Evolutionary conservation across 2,329 filamentous ascomycete species (phyloP).

Genomic region (Phoma sp.): DNA sequence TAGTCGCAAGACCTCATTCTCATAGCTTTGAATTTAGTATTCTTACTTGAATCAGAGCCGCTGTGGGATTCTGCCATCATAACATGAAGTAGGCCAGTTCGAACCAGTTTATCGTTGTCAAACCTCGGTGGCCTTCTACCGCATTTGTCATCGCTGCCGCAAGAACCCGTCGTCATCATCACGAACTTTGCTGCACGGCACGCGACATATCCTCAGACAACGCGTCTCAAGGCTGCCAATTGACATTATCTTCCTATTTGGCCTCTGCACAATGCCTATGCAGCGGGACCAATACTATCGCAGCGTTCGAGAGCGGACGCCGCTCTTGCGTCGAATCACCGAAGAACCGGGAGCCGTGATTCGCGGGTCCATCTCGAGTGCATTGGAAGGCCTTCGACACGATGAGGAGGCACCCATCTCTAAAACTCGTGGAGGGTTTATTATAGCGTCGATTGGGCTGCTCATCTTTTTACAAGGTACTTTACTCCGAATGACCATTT

Average conservation of each 20-base stretch:
- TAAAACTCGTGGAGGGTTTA: conserved; percentile 44
- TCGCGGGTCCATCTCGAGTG: conserved; percentile 28
- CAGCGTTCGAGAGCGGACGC: conserved; percentile 17
- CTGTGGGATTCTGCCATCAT: no score
- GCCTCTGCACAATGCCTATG: conserved; percentile 6
- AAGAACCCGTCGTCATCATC: conserved; percentile 7
- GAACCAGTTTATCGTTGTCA: neutral
- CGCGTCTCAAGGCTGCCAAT: conserved; percentile 19
- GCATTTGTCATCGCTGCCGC: conserved; percentile 19
- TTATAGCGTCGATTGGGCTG: conserved; percentile 62
- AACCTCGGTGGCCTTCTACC: conserved; percentile 8
- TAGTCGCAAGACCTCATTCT: neutral
- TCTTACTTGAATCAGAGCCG: neutral
- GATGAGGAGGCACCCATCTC: conserved; percentile 34
- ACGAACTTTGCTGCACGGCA: conserved; percentile 9
- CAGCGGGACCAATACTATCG: conserved; percentile 15
- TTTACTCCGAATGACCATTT: neutral
- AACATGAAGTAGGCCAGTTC: neutral
- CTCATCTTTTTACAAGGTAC: conserved; percentile 68
- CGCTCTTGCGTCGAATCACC: conserved; percentile 16
- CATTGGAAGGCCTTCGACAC: conserved; percentile 29
- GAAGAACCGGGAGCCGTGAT: conserved; percentile 42
- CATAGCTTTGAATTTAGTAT: neutral
- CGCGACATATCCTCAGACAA: conserved; percentile 14
- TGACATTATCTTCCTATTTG: conserved; percentile 1